A percentile compares a stretch with the other conserved stretches of the same genome.
phyloP scores from a whole-genome alignment of 352 stramenopile genomes.

The Achlya hypogyna region DNA sequence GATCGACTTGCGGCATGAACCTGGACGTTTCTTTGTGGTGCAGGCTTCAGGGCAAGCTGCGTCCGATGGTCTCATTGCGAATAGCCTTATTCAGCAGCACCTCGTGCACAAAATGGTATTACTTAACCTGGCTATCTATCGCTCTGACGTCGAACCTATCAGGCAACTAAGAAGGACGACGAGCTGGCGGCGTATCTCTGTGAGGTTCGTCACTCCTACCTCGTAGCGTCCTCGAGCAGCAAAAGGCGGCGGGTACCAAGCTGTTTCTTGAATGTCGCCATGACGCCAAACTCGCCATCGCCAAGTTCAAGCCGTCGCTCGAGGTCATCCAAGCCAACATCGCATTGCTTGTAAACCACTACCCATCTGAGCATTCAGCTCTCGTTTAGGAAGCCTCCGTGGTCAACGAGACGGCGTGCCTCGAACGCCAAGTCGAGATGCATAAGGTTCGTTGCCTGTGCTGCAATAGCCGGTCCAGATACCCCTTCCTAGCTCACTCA shows the following conservation, averaged over 20 bases:
- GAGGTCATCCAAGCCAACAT: conserved; percentile 17
- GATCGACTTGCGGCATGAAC: conserved; percentile 31
- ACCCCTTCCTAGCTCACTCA: conserved; percentile 1
- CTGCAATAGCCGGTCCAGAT: not conserved
- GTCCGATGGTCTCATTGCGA: not conserved
- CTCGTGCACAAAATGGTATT: conserved; percentile 32
- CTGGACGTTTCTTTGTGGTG: conserved; percentile 36
- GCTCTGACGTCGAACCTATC: not conserved
- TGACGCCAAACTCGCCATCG: conserved; percentile 24
- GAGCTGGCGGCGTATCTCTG: conserved; percentile 33
- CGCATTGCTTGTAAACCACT: not conserved
- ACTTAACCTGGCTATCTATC: not conserved
- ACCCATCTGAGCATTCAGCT: not conserved
- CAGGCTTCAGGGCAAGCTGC: not conserved
- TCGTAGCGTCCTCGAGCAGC: not conserved
- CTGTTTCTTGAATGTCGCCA: conserved; percentile 32
- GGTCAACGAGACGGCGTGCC: not conserved
- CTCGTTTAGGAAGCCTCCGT: not conserved
- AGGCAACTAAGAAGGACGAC: conserved; percentile 21
- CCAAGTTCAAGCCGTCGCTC: conserved; percentile 15
- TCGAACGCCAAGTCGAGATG: not conserved
- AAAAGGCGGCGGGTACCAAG: conserved; percentile 30
- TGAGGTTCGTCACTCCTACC: conserved; percentile 22
- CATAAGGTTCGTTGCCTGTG: not conserved
- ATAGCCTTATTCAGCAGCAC: conserved; percentile 38